Evolutionary conservation across 768 basidiomycete species (phyloP).

Genomic region (Xerocomellus intermedius): DNA sequence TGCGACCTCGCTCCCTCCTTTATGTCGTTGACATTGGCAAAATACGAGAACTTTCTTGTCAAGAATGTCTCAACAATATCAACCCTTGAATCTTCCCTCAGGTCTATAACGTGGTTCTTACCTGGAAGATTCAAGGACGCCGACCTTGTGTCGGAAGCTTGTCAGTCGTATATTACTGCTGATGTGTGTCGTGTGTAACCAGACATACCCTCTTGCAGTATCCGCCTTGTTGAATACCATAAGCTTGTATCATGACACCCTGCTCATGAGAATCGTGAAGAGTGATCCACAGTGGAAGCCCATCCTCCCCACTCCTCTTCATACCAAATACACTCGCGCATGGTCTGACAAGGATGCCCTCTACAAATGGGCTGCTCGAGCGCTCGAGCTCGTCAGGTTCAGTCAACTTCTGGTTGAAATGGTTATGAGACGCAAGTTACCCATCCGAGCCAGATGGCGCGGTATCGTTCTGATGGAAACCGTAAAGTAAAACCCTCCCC

Average conservation of each 20-base stretch:
- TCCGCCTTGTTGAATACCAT: conserved; percentile 83
- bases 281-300: conserved; percentile 68
- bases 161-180: conserved; percentile 52
- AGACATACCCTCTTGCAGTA: conserved; percentile 46
- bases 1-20: not conserved
- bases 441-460: conserved; percentile 67
- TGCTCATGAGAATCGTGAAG: conserved; percentile 69
- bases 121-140: conserved; percentile 98
- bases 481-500: conserved; percentile 64
- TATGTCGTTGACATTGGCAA: conserved; percentile 65
- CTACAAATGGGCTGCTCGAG: conserved; percentile 79
- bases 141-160: conserved; percentile 89
- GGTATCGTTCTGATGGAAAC: conserved; percentile 74
- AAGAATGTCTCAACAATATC: conserved; percentile 84
- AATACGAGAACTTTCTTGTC: conserved; percentile 81
- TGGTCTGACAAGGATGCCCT: conserved; percentile 68
- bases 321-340: conserved; percentile 87
- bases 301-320: conserved; percentile 71
- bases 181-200: conserved; percentile 16
- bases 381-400: conserved; percentile 75
- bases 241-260: conserved; percentile 92
- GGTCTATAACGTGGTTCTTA: conserved; percentile 92
- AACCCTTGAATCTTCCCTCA: conserved; percentile 82
- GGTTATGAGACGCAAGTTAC: conserved; percentile 71
- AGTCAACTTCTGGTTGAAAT: conserved; percentile 89